Conservation (phyloP, 139 green algal species). For the Coccomyxa sp. region DNA sequence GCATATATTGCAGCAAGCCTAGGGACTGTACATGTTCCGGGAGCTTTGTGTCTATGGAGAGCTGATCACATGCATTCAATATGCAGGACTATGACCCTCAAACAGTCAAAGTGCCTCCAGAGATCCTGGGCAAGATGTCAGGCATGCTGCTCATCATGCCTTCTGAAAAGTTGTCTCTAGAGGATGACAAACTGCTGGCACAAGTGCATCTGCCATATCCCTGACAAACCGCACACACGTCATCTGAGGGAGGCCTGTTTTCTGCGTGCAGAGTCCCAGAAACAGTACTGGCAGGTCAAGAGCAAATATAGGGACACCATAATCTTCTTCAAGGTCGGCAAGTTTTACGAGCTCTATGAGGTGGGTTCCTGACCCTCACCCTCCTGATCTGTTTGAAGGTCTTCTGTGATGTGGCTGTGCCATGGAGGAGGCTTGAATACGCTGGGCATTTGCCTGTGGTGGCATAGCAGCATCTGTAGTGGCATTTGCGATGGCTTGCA, state of each 20-base stretch:
- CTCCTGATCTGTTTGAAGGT: too few species aligned
- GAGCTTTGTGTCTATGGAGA: too few species aligned
- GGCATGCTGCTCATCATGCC: not conserved
- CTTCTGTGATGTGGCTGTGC: not conserved
- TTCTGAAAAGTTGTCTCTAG: not conserved
- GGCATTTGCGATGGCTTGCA: too few species aligned
- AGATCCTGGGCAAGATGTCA: slow-evolving; percentile 20
- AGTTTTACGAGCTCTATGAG: slow-evolving; percentile 42
- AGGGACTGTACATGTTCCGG: too few species aligned
- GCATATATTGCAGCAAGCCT: too few species aligned
- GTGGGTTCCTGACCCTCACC: too few species aligned
- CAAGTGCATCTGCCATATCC: not conserved
- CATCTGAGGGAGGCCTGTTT: not conserved
- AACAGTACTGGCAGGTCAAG: slow-evolving; percentile 18
- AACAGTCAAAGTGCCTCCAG: slow-evolving; percentile 15
- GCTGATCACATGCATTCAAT: not conserved
- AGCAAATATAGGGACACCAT: not conserved
- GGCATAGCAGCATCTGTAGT: too few species aligned
- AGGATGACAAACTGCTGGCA: not conserved
- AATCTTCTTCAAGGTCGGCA: slow-evolving; percentile 5
- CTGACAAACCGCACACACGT: not conserved
- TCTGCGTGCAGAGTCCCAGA: slow-evolving; percentile 23
- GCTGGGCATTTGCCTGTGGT: too few species aligned
- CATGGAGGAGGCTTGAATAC: too few species aligned
- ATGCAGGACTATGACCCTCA: slow-evolving; percentile 25